Conservation (phyloP, 352 stramenopile species). For the Pythium dissimile region DNA sequence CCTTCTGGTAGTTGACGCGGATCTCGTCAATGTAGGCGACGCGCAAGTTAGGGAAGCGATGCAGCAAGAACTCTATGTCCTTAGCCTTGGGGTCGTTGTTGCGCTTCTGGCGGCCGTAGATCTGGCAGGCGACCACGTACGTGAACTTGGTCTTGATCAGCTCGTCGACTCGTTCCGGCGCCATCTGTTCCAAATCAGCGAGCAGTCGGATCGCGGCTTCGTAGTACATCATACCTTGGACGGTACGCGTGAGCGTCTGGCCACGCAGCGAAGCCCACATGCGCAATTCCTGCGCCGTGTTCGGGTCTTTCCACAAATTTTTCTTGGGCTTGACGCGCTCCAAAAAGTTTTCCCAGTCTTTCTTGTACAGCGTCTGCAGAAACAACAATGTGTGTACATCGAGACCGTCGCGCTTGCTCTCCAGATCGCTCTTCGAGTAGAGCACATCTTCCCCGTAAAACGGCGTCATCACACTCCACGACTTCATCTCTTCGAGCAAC, state of each 20-base stretch:
- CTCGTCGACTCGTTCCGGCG: conserved; percentile 91
- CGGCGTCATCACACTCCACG: conserved; percentile 97
- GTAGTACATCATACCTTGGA: conserved; percentile 99
- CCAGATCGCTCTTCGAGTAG: conserved; percentile 96
- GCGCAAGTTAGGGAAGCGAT: conserved; percentile 95
- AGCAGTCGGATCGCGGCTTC: conserved; percentile 97
- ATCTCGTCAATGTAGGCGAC: conserved; percentile 99
- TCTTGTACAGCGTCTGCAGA: conserved; percentile 97
- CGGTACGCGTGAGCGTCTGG: conserved; percentile 96
- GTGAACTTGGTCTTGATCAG: conserved; percentile 98
- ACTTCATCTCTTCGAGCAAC: conserved; percentile 97
- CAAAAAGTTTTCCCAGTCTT: conserved; percentile 98
- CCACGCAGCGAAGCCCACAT: conserved; percentile 98
- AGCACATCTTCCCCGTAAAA: conserved; percentile 99
- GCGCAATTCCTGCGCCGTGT: conserved; percentile 86
- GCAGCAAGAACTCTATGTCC: conserved; percentile 98
- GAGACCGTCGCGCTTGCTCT: conserved; percentile 93
- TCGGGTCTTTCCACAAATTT: conserved; percentile 88
- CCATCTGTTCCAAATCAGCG: conserved; percentile 92
- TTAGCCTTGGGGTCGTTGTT: conserved; percentile 98
- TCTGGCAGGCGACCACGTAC: conserved; percentile 98
- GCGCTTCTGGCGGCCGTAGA: conserved; percentile 98
- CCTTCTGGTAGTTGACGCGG: conserved; percentile 93
- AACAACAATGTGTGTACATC: conserved; percentile 86
- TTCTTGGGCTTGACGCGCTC: conserved; percentile 95